Evolutionary conservation across 2,329 filamentous ascomycete species (phyloP), one percentile per base, ranked within the genome.

Genomic region (Hypoxylon sp.): DNA sequence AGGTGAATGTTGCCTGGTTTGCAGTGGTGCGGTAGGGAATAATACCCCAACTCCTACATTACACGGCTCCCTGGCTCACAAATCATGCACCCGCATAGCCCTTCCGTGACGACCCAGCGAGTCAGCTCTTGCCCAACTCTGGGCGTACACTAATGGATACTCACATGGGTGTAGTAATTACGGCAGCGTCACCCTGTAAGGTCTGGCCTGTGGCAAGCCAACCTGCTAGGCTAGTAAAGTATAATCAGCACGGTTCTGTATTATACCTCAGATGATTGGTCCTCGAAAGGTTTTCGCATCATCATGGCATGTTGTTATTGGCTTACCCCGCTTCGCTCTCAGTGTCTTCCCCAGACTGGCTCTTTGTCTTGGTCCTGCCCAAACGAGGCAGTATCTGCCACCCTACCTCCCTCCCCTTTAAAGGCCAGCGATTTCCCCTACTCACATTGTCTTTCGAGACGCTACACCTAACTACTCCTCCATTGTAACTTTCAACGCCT

Each of bases 291-390:
- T 65, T 64, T 67, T 74, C 74, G 72, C 65, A 67, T 71, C 72
- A 67, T 34, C 52, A 65, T 61, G 17, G 51, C 56, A 62, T 48
- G 45, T 62, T 71, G 17, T 62, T 57, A 77, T 75, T 75, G 74
- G 73, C 14, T 53, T 75, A 77, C 75, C 76, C 75, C 76, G 76
- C 76, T 76, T 74, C 73, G 5, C 65, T 71, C 32, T 64, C 67
- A 55, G 59, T 46, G 50, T 62, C 67, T 55, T 60, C 67, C 70
- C 70, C 72, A 64, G 70, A 73, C 41, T 63, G 59, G 28, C 34
- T 19, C 17, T 13, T 43, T 38, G 32, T n/a, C 6, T 48, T 57
- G 34, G 32, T 25, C 49, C 43, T 63, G 36, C 52, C 56, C 60
- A 50, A 48, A 41, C 48, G 36, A 41, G 34, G 38, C 25, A 46